Base-by-base conservation (phyloP, 192 early-diverging fungal species). In the Backusella circina region DNA sequence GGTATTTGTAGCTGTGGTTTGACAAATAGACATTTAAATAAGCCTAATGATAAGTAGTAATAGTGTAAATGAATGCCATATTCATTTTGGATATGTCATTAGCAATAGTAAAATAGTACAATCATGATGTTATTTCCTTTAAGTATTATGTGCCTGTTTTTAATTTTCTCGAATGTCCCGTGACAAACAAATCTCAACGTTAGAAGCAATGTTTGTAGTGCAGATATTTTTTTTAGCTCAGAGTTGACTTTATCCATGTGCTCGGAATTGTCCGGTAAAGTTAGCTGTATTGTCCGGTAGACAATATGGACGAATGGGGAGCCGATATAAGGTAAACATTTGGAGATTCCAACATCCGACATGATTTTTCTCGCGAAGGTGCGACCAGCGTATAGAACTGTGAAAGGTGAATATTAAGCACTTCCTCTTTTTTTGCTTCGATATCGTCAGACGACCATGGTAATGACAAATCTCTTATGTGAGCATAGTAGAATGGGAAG, bases 361-460 rank as follows among this genome's bases (percentile, higher is more conserved):
- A 61, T 61, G 54, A 61, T 61, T 61, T n/a, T 61, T 61, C 54
- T 57, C 23, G 23, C 5, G 23, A 61, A n/a, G 54, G 54, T 30
- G 54, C 54, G 54, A 61, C 23, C 10, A 61, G 54, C 12, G 54
- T 61, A 61, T 61, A 61, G 54, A 28, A 21, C 23, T 26, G 54
- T 61, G 54, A 61, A 28, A 28, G 26, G 54, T 61, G 54, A n/a
- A 61, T 61, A 61, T 3, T 28, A 61, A 61, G 54, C 54, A 61
- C 54, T 28, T 61, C 54, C 54, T 61, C 54, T 61, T 61, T 61
- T 61, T 61, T 61, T 28, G 23, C 54, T 61, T 61, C 54, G 54
- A 61, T 61, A 61, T 61, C 54, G 54, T 61, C 54, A 61, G 54
- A 61, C 54, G 54, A 61, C 54, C 54, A 61, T 61, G 54, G 54